Evolutionary conservation across 805 yeast species (phyloP).

Genomic region (Candida easanensis): DNA sequence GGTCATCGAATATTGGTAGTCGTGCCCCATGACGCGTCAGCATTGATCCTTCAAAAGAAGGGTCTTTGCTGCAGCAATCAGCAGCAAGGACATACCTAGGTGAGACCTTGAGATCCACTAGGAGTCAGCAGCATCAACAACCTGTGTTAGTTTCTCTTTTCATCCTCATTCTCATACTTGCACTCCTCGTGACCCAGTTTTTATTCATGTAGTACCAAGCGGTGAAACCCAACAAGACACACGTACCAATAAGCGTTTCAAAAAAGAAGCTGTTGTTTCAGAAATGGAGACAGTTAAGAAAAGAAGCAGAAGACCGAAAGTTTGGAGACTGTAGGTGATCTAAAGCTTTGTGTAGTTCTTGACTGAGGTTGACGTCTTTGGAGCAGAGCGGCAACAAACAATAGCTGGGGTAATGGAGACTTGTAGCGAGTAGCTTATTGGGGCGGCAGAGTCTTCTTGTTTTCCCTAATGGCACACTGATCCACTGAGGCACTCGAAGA

Average conservation of each 20-base stretch:
- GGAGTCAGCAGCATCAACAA: conserved; percentile 6
- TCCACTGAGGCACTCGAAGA: conserved; percentile 19
- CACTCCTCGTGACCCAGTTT: conserved; percentile 7
- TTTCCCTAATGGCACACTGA: conserved; percentile 14
- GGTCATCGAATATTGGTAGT: not conserved
- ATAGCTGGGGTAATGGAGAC: conserved; percentile 10
- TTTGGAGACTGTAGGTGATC: conserved; percentile 11
- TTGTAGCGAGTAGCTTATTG: conserved; percentile 12
- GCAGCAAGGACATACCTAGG: conserved; percentile 2
- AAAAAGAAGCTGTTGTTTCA: not conserved
- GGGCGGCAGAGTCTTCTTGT: conserved; percentile 18
- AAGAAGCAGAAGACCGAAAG: not conserved
- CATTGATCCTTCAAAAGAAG: not conserved
- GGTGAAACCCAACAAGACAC: not conserved
- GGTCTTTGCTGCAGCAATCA: not conserved
- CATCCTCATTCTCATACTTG: conserved; percentile 17
- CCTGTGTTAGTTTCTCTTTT: conserved; percentile 3
- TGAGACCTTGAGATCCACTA: conserved; percentile 6
- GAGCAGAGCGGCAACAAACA: conserved; percentile 4
- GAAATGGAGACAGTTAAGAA: conserved; percentile 1
- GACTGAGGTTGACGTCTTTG: not conserved
- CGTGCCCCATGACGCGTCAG: not conserved
- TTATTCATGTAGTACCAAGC: conserved; percentile 3
- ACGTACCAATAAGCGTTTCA: conserved; percentile 17
- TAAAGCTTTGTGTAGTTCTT: not conserved